These are phyloP conservation scores for Neofusicoccum sp. DNA, from an alignment of 2,329 filamentous ascomycete species.

Conservation along the genomic window DNA sequence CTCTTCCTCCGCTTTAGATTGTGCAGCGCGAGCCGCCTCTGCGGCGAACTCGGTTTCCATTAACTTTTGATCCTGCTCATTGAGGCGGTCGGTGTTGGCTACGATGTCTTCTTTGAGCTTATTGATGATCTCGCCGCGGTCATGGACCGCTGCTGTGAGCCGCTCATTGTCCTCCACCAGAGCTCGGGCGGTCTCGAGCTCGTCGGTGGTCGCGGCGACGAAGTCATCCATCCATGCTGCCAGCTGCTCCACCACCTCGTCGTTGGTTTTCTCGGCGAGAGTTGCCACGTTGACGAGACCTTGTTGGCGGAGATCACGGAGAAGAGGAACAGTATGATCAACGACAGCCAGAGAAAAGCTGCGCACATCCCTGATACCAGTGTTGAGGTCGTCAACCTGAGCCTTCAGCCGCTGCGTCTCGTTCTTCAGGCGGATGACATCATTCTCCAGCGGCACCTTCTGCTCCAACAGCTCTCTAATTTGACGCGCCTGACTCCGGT, in stretches of 20 bases:
- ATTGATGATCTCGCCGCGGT: not conserved
- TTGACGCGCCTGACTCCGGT: not conserved
- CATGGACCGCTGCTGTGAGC: not conserved
- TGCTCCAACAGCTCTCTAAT: not conserved
- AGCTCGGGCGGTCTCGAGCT: not conserved
- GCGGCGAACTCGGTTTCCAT: not conserved
- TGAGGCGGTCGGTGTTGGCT: not conserved
- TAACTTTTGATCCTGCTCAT: not conserved
- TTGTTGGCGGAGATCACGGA: rapidly evolving
- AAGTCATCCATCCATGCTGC: not conserved
- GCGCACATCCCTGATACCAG: not conserved
- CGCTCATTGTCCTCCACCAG: not conserved
- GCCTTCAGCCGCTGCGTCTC: not conserved
- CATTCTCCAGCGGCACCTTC: not conserved
- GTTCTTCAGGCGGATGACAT: not conserved
- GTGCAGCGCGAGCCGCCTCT: not conserved
- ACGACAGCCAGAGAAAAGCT: not conserved
- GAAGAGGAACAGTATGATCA: not conserved
- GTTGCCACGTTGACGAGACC: not conserved
- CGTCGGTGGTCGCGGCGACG: not conserved
- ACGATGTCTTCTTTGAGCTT: not conserved
- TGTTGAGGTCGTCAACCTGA: not conserved
- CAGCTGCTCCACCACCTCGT: not conserved
- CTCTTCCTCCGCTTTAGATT: no score
- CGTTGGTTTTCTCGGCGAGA: not conserved